Evolutionary conservation across 1,284 basidiomycete species (phyloP).

Genomic region (Ustilago loliicola): DNA sequence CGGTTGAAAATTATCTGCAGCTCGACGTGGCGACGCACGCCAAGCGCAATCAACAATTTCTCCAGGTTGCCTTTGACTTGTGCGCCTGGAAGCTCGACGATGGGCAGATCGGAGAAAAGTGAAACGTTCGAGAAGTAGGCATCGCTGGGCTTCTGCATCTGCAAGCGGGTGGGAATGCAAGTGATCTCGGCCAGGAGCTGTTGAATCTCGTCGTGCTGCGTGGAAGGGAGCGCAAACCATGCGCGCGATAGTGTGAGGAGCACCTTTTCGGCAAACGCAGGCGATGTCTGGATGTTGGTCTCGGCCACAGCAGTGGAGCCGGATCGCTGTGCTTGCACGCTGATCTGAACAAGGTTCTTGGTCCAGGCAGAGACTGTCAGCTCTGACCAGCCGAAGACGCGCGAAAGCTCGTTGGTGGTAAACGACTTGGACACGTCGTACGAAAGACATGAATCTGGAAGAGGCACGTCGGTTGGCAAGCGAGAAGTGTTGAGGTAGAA

Average conservation of each 20-base stretch:
- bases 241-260: constrained; percentile 79
- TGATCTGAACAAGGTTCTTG: constrained; percentile 76
- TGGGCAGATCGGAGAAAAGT: constrained; percentile 84
- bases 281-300: constrained; percentile 79
- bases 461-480: constrained; percentile 85
- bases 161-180: constrained; percentile 87
- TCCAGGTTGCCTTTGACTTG: constrained; percentile 82
- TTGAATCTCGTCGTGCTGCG: constrained; percentile 76
- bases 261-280: constrained; percentile 86
- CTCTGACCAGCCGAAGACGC: constrained; percentile 80
- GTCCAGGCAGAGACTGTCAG: constrained; percentile 84
- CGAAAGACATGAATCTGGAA: constrained; percentile 84
- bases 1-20: constrained; percentile 72
- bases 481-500: constrained; percentile 81
- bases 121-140: constrained; percentile 90
- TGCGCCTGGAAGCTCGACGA: constrained; percentile 80
- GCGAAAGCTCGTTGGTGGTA: constrained; percentile 62
- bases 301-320: constrained; percentile 67
- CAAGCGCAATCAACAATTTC: constrained; percentile 81
- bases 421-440: constrained; percentile 78
- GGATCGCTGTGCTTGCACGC: constrained; percentile 69
- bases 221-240: constrained; percentile 80
- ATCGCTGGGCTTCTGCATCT: constrained; percentile 81
- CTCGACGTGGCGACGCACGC: constrained; percentile 89
- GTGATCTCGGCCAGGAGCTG: constrained; percentile 76